Percentiles rank a stretch among this genome's conserved stretches.
phyloP scores from a whole-genome alignment of 2,329 filamentous ascomycete species.

The Aspergillus neoniger region DNA sequence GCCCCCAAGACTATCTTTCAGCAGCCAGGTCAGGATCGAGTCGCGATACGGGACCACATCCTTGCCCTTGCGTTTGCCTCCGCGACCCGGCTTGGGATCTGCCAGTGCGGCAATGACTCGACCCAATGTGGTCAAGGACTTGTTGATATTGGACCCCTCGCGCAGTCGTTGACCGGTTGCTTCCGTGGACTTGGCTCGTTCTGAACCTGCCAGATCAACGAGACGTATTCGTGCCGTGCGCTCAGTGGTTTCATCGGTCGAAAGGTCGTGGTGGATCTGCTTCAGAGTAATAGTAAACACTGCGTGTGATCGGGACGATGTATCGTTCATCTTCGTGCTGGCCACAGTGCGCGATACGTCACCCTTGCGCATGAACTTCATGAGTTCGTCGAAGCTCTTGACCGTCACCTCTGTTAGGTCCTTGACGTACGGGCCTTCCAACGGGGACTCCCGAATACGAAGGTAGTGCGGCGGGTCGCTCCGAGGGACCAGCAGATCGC shows the following conservation, averaged over 20 bases:
- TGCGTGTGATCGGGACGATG: constrained; percentile 90
- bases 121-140: constrained; percentile 92
- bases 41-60: constrained; percentile 91
- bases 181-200: constrained; percentile 92
- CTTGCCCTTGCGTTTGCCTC: constrained; percentile 60
- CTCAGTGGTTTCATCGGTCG: constrained; percentile 97
- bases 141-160: constrained; percentile 98
- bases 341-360: constrained; percentile 86
- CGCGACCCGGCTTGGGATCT: constrained; percentile 64
- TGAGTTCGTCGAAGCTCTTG: constrained; percentile 80
- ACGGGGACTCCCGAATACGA: constrained; percentile 94
- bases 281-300: constrained; percentile 98
- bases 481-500: constrained; percentile 82
- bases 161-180: constrained; percentile 87
- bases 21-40: constrained; percentile 78
- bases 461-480: constrained; percentile 85
- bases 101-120: constrained; percentile 92
- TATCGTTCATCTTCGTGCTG: constrained; percentile 99
- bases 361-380: constrained; percentile 86
- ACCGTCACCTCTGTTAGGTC: constrained; percentile 93
- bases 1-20: constrained; percentile 93
- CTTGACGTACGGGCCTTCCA: constrained; percentile 94
- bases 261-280: constrained; percentile 96
- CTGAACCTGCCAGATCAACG: constrained; percentile 91
- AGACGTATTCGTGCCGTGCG: constrained; percentile 89